phyloP scores from a whole-genome alignment of 257 asterid genomes.

The Thymus mandschuricus region DNA sequence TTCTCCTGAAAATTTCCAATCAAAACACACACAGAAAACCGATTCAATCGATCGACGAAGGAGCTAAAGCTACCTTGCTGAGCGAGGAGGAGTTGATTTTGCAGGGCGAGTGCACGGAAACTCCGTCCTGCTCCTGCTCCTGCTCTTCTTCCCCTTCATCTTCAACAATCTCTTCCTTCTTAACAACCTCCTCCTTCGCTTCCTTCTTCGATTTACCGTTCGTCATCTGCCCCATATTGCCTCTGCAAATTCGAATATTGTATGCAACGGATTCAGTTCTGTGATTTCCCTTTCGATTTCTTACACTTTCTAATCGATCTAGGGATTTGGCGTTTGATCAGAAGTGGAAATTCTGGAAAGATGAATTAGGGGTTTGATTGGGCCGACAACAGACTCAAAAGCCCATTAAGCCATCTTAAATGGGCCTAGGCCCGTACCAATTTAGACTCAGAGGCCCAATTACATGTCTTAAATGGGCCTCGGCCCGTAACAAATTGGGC shows the following conservation, averaged over 20 bases:
- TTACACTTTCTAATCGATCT: background rate
- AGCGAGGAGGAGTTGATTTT: constrained; percentile 65
- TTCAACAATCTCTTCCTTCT: constrained; percentile 41
- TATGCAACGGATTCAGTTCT: background rate
- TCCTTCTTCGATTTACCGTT: constrained; percentile 51
- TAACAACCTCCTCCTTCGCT: constrained; percentile 48
- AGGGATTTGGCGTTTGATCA: constrained; percentile 35
- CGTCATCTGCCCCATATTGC: constrained; percentile 53
- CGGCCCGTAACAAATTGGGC: background rate
- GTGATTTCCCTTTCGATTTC: background rate
- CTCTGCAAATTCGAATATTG: constrained; percentile 13
- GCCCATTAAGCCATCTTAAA: background rate
- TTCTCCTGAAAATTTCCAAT: constrained; percentile 55
- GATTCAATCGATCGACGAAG: background rate
- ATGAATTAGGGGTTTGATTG: background rate
- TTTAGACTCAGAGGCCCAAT: background rate
- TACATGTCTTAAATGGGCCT: background rate
- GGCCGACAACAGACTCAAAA: background rate
- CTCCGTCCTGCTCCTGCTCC: constrained; percentile 78
- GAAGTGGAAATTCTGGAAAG: background rate
- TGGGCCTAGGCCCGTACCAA: background rate
- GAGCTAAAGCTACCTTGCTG: constrained; percentile 45
- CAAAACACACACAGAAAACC: background rate
- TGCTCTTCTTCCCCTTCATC: constrained; percentile 40
- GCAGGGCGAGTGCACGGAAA: constrained; percentile 94